Base-by-base conservation (phyloP, 768 basidiomycete species). In the Botryobasidium botryosum region DNA sequence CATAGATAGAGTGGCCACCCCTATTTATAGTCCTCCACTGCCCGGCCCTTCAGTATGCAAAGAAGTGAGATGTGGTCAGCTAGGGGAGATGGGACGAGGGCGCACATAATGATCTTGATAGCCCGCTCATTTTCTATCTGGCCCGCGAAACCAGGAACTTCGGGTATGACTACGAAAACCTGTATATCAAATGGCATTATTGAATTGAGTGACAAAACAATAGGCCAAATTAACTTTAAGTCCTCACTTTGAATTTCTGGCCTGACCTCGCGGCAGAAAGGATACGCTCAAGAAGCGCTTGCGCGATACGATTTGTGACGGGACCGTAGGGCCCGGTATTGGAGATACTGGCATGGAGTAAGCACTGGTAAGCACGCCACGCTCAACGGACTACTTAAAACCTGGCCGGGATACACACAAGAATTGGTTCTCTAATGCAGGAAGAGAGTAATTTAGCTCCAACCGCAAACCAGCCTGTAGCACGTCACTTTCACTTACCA, bases 71-170 rank as follows among this genome's bases (percentile, higher is more conserved):
- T 8, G 24, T 12, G 71, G 56, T 81, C 6, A 37, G 23, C 6
- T 8, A n/a, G 23, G 36, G 5, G 10, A 10, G 80, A 1, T 15
- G 29, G 43, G 5, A 18, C n/a, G 38, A 56, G 58, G 23, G 77
- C 88, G 8, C 76, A 86, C 79, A 92, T 78, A 59, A 94, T 91
- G 6, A 65, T 81, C 65, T 81, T 77, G 45, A 87, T 53, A 1
- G 77, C 62, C 0, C 60, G 57, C 47, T 73, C 76, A 37, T 60
- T 64, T 64, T 77, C 81, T 57, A 94, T 68, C 57, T 87, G 75
- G 2, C 91, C 81, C 1, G 86, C 68, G 59, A 96, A 94, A 1
- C 79, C 90, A 12, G 91, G 91, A 2, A 94, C 69, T 57, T 92
- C 90, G 0, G 91, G 92, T 42, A 97, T 80, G 17, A 79, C 63